Conservation (phyloP, 768 basidiomycete genomes). For the Boletus coccyginus region DNA sequence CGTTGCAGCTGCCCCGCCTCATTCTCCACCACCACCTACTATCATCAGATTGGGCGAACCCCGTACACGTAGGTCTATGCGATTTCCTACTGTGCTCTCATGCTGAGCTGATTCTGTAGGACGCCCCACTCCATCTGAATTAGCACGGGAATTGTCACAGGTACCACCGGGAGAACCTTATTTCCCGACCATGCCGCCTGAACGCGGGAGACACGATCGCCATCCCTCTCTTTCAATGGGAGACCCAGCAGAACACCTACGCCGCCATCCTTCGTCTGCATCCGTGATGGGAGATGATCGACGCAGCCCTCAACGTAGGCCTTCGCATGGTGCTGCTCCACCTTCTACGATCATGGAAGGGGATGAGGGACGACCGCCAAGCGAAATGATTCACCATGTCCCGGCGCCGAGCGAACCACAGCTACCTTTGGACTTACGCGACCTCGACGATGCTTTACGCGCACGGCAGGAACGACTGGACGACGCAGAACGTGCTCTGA, state of each 20-base stretch:
- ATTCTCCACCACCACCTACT: constrained; percentile 27
- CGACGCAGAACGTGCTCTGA: constrained; percentile 51
- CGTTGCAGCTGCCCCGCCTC: background rate
- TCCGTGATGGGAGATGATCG: background rate
- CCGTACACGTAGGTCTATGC: constrained; percentile 15
- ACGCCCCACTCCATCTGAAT: constrained; percentile 11
- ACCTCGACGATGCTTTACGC: constrained; percentile 44
- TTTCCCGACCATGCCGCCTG: constrained; percentile 14
- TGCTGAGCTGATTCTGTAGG: constrained; percentile 17
- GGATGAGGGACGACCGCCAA: constrained; percentile 18
- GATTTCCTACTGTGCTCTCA: background rate
- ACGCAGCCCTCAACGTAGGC: constrained; percentile 10
- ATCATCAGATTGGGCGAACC: constrained; percentile 28
- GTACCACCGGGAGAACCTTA: constrained; percentile 13
- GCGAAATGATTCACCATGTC: constrained; percentile 27
- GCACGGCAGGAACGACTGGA: constrained; percentile 53
- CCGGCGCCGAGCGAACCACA: constrained; percentile 19
- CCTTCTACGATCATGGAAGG: constrained; percentile 18
- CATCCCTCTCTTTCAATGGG: background rate
- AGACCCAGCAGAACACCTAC: constrained; percentile 1
- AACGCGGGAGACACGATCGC: background rate
- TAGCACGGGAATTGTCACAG: constrained; percentile 2
- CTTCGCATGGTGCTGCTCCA: constrained; percentile 16
- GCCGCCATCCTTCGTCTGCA: constrained; percentile 12
- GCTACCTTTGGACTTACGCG: constrained; percentile 24